Evolutionary conservation across 148 eudicot genomes (phyloP).

Genomic region (Salicornia ramosissima): DNA sequence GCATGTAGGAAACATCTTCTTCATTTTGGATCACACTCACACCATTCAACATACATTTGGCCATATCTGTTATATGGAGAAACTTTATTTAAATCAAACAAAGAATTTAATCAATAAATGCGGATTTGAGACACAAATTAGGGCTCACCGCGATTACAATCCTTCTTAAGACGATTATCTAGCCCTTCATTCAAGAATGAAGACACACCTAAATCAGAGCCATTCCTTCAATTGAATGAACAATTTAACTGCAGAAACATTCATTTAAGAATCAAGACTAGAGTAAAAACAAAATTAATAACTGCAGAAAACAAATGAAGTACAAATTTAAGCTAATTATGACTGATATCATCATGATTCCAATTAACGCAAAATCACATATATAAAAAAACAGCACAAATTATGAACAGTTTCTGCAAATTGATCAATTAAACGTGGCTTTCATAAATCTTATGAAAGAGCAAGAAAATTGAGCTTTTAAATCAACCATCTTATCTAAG

Average conservation of each 20-base stretch:
- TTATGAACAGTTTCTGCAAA: background rate
- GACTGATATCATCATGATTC: background rate
- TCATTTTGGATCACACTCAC: conserved; percentile 38
- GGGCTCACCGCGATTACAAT: conserved; percentile 42
- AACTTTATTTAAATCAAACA: background rate
- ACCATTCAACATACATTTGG: conserved; percentile 46
- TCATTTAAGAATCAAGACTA: no score
- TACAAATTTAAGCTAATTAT: background rate
- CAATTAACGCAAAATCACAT: background rate
- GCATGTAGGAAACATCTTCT: conserved; percentile 49
- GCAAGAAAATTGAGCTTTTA: conserved; percentile 18
- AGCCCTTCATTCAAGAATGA: conserved; percentile 45
- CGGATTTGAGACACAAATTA: no score
- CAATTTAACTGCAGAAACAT: background rate
- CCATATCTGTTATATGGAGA: conserved; percentile 33
- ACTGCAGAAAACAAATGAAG: background rate
- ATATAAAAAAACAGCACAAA: background rate
- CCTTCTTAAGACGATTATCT: conserved; percentile 35
- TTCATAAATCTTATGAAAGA: conserved; percentile 12
- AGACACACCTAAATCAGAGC: conserved; percentile 6
- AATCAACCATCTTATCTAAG: conserved; percentile 7
- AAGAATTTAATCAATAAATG: no score
- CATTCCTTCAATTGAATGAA: conserved; percentile 1
- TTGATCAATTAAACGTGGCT: conserved; percentile 11
- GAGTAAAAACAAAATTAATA: background rate